A percentile compares a stretch with the other conserved stretches of the same genome.
These are phyloP conservation scores for Pichia terricola DNA, from an alignment of 1,139 yeast species.

Conservation along the genomic window DNA sequence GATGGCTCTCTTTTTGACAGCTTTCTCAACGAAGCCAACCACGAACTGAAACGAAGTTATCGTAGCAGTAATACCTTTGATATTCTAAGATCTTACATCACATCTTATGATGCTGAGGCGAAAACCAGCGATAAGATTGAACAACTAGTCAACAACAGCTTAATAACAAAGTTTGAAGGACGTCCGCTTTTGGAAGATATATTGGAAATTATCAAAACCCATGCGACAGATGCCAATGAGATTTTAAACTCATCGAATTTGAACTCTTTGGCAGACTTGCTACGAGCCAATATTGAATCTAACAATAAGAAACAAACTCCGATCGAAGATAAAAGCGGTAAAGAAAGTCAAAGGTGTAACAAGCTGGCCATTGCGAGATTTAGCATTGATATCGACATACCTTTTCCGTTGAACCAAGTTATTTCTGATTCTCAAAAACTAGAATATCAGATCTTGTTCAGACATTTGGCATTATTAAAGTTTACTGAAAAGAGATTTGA, in stretches of 20 bases:
- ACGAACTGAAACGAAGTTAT: conserved; percentile 33
- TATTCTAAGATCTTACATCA: conserved; percentile 22
- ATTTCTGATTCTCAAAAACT: conserved; percentile 61
- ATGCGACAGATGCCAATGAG: conserved; percentile 53
- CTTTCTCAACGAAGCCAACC: conserved; percentile 32
- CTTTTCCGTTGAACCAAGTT: conserved; percentile 79
- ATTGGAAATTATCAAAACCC: conserved; percentile 53
- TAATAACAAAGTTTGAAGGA: conserved; percentile 13
- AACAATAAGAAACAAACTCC: background rate
- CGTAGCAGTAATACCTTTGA: conserved; percentile 30
- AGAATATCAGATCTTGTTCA: conserved; percentile 73
- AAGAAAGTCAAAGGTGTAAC: conserved; percentile 16
- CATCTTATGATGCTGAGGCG: conserved; percentile 6
- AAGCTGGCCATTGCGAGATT: conserved; percentile 42
- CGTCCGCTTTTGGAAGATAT: conserved; percentile 35
- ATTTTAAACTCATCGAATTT: conserved; percentile 34
- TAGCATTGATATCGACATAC: conserved; percentile 59
- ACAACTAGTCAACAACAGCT: conserved; percentile 13
- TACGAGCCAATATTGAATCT: conserved; percentile 28
- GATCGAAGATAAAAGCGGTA: conserved; percentile 9
- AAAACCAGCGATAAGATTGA: conserved; percentile 8
- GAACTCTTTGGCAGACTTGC: conserved; percentile 31
- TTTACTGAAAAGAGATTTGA: conserved; percentile 53
- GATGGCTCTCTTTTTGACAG: conserved; percentile 40
- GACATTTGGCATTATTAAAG: conserved; percentile 57